A percentile compares a stretch with the other conserved stretches of the same genome.
phyloP scores from a whole-genome alignment of 1,284 basidiomycete species.

The Meripilus lineatus region DNA sequence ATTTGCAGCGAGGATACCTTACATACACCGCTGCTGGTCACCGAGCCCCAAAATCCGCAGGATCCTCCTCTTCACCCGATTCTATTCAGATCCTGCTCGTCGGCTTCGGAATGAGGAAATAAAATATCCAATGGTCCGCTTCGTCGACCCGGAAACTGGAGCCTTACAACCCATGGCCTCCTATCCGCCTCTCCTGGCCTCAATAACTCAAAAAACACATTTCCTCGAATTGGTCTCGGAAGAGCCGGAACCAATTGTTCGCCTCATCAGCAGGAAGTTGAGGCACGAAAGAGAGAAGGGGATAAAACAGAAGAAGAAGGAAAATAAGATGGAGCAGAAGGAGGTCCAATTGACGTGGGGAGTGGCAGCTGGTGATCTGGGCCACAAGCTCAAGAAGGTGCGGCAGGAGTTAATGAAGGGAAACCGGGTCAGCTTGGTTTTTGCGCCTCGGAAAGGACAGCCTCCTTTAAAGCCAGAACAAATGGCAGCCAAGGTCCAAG shows the following conservation, averaged over 20 bases:
- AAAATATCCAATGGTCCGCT: neutral
- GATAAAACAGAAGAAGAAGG: slow-evolving; percentile 31
- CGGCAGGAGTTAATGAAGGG: slow-evolving; percentile 57
- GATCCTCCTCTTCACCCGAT: too few relatives aligned
- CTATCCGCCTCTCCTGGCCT: neutral
- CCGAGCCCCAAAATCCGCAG: too few relatives aligned
- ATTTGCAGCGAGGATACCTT: too few relatives aligned
- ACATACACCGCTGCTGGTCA: too few relatives aligned
- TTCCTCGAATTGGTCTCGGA: slow-evolving; percentile 28
- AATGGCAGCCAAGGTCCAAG: slow-evolving; percentile 37
- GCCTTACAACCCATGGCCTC: neutral
- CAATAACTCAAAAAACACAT: neutral
- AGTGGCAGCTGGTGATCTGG: slow-evolving; percentile 53
- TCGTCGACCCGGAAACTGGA: slow-evolving; percentile 5
- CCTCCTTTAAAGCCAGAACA: slow-evolving; percentile 24
- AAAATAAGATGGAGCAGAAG: slow-evolving; percentile 43
- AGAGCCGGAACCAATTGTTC: slow-evolving; percentile 37
- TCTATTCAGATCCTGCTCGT: too few relatives aligned
- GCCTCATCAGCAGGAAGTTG: slow-evolving; percentile 45
- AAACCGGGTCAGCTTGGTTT: slow-evolving; percentile 51
- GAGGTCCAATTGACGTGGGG: slow-evolving; percentile 76
- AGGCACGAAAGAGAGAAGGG: slow-evolving; percentile 41
- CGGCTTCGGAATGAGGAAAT: neutral
- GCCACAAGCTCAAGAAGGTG: slow-evolving; percentile 64
- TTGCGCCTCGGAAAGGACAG: slow-evolving; percentile 45